A percentile compares a stretch with the other conserved stretches of the same genome.
These are phyloP conservation scores for Cyclotella distinguenda DNA, from an alignment of 108 stramenopile genomes.

Conservation along the genomic window DNA sequence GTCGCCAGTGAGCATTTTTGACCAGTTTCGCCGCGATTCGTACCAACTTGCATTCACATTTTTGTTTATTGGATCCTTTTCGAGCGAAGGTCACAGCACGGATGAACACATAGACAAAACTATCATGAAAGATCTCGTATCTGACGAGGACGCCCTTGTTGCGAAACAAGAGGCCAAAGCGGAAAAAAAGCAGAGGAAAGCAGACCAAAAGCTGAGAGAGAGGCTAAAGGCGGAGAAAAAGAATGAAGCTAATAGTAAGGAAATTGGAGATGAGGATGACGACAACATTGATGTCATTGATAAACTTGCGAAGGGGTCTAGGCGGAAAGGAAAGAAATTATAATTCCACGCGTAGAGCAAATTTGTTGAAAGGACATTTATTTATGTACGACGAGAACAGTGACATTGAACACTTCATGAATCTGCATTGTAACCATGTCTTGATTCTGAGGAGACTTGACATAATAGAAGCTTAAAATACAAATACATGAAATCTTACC, in stretches of 20 bases:
- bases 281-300: conserved; percentile 38
- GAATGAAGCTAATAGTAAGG: conserved; percentile 17
- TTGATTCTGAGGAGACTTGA: too few relatives aligned
- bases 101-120: conserved; percentile 50
- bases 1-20: conserved; percentile 26
- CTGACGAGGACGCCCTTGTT: conserved; percentile 41
- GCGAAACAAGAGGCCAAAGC: conserved; percentile 41
- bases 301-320: conserved; percentile 38
- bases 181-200: conserved; percentile 42
- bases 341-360: too few relatives aligned
- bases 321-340: conserved; percentile 26
- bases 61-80: neutral
- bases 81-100: conserved; percentile 29
- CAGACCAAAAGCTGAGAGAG: conserved; percentile 41
- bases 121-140: conserved; percentile 38
- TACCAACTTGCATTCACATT: neutral
- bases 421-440: too few relatives aligned
- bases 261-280: conserved; percentile 33
- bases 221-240: conserved; percentile 42
- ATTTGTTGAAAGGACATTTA: too few relatives aligned
- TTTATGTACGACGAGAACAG: too few relatives aligned
- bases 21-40: neutral
- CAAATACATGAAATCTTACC: too few relatives aligned
- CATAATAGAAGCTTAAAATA: too few relatives aligned
- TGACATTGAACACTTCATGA: too few relatives aligned